These are phyloP conservation scores for Pseudozyma hubeiensis DNA, from an alignment of 1,284 basidiomycete species.

Conservation along the genomic window DNA sequence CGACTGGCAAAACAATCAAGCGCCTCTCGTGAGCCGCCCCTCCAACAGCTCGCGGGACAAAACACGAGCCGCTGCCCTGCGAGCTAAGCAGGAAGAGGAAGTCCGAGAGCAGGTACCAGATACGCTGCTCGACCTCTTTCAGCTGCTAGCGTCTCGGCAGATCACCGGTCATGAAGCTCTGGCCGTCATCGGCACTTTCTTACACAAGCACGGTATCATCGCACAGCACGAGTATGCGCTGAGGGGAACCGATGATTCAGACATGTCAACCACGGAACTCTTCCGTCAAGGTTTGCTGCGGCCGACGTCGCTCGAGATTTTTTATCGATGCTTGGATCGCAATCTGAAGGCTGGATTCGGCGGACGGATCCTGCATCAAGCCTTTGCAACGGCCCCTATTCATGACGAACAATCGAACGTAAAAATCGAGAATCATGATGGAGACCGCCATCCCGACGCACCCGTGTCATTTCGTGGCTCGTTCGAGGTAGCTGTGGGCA, in stretches of 20 bases:
- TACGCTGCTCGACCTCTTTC: constrained; percentile 36
- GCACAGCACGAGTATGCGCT: constrained; percentile 43
- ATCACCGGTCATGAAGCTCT: constrained; percentile 45
- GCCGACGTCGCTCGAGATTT: constrained; percentile 46
- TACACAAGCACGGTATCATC: constrained; percentile 41
- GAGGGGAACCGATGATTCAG: constrained; percentile 18
- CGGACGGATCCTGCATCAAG: constrained; percentile 31
- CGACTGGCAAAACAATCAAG: constrained; percentile 39
- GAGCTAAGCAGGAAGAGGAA: constrained; percentile 24
- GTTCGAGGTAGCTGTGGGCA: constrained; percentile 51
- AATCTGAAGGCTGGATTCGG: constrained; percentile 56
- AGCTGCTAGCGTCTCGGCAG: constrained; percentile 25
- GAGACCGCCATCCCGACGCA: neutral
- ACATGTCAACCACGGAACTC: constrained; percentile 24
- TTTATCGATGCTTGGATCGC: constrained; percentile 57
- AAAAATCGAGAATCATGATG: neutral
- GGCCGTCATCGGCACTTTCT: constrained; percentile 37
- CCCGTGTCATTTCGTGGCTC: constrained; percentile 11
- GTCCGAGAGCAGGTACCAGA: constrained; percentile 16
- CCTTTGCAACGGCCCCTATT: constrained; percentile 12
- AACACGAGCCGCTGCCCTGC: constrained; percentile 24
- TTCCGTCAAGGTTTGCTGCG: constrained; percentile 28
- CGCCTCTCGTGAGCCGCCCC: constrained; percentile 32
- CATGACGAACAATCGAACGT: neutral
- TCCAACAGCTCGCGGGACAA: constrained; percentile 21